phyloP scores from a whole-genome alignment of 345 rosid species.

The Adansonia digitata region DNA sequence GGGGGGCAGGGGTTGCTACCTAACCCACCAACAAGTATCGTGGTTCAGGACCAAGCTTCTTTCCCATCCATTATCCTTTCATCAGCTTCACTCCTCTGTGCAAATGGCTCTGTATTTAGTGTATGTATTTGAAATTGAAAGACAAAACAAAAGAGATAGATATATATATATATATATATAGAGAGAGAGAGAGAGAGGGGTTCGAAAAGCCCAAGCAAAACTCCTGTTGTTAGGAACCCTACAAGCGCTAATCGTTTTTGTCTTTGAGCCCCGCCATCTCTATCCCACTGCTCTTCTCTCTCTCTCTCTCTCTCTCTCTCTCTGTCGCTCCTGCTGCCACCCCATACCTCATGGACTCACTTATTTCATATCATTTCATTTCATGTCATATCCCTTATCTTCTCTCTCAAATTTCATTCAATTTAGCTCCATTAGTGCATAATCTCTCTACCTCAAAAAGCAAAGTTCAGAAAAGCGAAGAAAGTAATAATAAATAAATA shows the following conservation, averaged over 20 bases:
- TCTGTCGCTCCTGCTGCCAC: slow-evolving; percentile 12
- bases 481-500: neutral
- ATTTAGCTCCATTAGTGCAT: neutral
- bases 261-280: slow-evolving; percentile 3
- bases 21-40: slow-evolving; percentile 70
- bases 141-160: neutral
- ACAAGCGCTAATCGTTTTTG: slow-evolving; percentile 31
- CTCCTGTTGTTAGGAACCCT: slow-evolving; percentile 20
- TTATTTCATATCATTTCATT: neutral
- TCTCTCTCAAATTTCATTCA: neutral
- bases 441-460: neutral
- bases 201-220: slow-evolving; percentile 25
- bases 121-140: neutral
- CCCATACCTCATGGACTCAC: slow-evolving; percentile 1
- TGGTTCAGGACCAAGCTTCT: slow-evolving; percentile 39
- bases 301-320: too few relatives aligned
- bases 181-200: neutral
- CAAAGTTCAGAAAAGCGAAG: neutral
- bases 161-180: too few relatives aligned
- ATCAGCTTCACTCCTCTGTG: slow-evolving; percentile 20
- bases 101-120: slow-evolving; percentile 4
- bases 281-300: too few relatives aligned
- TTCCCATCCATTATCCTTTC: slow-evolving; percentile 35
- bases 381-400: slow-evolving; percentile 2
- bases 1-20: slow-evolving; percentile 66